A percentile compares a stretch with the other conserved stretches of the same genome.
Conservation (phyloP, 495 filamentous ascomycete species). For the Tuber aestivum region DNA sequence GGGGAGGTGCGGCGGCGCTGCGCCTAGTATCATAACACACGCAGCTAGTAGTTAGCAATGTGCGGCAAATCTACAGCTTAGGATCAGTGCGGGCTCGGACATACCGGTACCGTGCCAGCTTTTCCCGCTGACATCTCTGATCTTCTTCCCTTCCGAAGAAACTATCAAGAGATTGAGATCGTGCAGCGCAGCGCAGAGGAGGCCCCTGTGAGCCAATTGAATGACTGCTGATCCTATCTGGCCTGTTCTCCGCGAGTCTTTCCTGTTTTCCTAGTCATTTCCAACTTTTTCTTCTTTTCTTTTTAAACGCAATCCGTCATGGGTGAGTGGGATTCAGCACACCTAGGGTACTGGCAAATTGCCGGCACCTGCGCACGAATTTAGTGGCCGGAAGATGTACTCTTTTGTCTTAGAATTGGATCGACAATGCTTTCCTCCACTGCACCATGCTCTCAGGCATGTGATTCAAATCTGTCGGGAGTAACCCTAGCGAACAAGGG, state of each 20-base stretch:
- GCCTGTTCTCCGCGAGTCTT: background rate
- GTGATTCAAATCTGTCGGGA: background rate
- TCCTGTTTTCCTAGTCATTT: background rate
- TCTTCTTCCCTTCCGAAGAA: background rate
- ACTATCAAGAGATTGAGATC: background rate
- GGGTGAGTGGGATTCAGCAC: background rate
- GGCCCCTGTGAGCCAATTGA: background rate
- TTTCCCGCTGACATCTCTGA: background rate
- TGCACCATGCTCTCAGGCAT: background rate
- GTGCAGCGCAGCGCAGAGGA: background rate
- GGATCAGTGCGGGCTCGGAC: background rate
- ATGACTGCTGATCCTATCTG: background rate
- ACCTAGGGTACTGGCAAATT: background rate
- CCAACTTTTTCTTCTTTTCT: background rate
- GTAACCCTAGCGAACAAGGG: background rate
- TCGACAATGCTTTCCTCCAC: background rate
- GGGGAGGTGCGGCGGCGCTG: background rate
- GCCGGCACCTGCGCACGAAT: background rate
- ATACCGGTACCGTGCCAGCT: background rate
- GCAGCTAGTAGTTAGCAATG: background rate
- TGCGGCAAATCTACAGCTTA: background rate
- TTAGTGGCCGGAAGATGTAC: background rate
- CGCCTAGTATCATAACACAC: background rate
- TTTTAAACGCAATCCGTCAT: background rate
- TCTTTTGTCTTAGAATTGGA: conserved; percentile 1